A percentile compares a stretch with the other conserved stretches of the same genome.
These are phyloP conservation scores for Trametes coccinea DNA, from an alignment of 768 basidiomycete genomes.

Conservation along the genomic window DNA sequence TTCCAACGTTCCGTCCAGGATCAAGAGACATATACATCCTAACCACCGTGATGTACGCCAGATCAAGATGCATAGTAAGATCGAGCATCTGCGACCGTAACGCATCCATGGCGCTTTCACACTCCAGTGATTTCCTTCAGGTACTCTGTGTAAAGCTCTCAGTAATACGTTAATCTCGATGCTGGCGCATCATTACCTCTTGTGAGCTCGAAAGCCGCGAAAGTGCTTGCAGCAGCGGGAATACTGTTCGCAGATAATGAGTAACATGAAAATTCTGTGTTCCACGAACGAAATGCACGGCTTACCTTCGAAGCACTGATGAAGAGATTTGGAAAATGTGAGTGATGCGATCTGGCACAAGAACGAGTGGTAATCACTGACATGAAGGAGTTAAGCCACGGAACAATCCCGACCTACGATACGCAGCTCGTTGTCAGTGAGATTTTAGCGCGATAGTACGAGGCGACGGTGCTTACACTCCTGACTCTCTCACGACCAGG, in stretches of 20 bases:
- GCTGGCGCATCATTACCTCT: conserved; percentile 50
- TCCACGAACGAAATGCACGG: not conserved
- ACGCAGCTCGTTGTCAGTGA: not conserved
- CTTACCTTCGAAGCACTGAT: conserved; percentile 64
- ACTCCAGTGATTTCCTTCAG: conserved; percentile 34
- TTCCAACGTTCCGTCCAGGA: not conserved
- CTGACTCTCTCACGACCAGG: conserved; percentile 66
- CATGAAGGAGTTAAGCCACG: conserved; percentile 75
- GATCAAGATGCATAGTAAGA: no score
- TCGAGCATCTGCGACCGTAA: not conserved
- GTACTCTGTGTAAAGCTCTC: conserved; percentile 28
- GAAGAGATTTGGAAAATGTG: not conserved
- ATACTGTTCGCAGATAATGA: conserved; percentile 50
- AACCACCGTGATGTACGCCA: no score
- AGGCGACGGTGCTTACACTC: conserved; percentile 51
- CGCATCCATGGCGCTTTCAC: conserved; percentile 1
- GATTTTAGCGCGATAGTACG: not conserved
- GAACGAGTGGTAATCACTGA: conserved; percentile 39
- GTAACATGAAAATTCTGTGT: no score
- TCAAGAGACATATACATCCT: no score
- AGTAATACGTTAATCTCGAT: not conserved
- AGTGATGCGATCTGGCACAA: not conserved
- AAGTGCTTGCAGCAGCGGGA: conserved; percentile 89
- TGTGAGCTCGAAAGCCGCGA: conserved; percentile 85
- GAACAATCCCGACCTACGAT: conserved; percentile 59